Conservation (phyloP, 192 early-diverging fungal genomes). For the Pilaira anomala region DNA sequence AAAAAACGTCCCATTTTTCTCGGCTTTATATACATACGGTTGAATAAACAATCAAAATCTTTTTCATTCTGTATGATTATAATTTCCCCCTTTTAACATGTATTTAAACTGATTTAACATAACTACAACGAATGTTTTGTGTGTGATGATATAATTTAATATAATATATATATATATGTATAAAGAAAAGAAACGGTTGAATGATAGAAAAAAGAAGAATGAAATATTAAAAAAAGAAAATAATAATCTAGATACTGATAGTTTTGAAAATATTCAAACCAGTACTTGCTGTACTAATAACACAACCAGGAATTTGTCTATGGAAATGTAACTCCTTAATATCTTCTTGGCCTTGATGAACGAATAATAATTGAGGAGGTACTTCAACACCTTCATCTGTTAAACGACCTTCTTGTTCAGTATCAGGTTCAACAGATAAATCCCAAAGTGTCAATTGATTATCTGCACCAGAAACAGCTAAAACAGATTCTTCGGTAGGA, state of each 20-base stretch:
- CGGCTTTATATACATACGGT: too few relatives aligned
- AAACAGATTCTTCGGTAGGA: slow-evolving; percentile 84
- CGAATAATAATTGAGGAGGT: slow-evolving; percentile 92
- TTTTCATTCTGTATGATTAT: too few relatives aligned
- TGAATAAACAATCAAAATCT: too few relatives aligned
- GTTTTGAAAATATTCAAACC: slow-evolving; percentile 99
- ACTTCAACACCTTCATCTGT: slow-evolving; percentile 72
- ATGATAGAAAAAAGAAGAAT: not conserved
- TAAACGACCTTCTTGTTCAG: slow-evolving; percentile 70
- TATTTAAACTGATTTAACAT: too few relatives aligned
- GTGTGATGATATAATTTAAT: too few relatives aligned
- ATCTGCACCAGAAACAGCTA: slow-evolving; percentile 90
- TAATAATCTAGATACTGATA: slow-evolving; percentile 58
- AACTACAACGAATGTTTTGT: too few relatives aligned
- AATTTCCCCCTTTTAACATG: too few relatives aligned
- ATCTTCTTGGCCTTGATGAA: slow-evolving; percentile 89
- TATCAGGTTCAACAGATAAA: slow-evolving; percentile 92
- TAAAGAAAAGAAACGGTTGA: slow-evolving; percentile 6
- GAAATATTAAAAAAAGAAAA: slow-evolving; percentile 8
- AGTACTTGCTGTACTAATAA: slow-evolving; percentile 78
- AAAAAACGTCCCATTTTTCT: too few relatives aligned
- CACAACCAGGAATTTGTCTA: slow-evolving; percentile 85
- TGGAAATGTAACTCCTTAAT: slow-evolving; percentile 99
- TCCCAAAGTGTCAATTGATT: slow-evolving; percentile 98
- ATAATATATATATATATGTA: not conserved